Evolutionary conservation across 2,329 filamentous ascomycete genomes (phyloP), one percentile per base, ranked within the genome.

Genomic region (Xylariales sp.): DNA sequence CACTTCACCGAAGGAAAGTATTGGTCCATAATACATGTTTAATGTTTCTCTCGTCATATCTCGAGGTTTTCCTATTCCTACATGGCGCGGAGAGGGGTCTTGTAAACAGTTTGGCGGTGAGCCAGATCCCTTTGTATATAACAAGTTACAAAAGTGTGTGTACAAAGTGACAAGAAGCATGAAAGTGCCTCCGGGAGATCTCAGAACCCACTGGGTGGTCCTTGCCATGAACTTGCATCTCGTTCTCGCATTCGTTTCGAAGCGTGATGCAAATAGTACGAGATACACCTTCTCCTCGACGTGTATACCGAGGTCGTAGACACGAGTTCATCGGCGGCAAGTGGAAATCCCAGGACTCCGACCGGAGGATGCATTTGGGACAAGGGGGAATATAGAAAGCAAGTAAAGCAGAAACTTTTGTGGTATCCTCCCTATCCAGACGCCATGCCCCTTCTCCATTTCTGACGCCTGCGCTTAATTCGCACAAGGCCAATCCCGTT

Each of bases 371-470:
- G 24, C 24, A 8, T 27, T 8, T 27, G 7, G n/a, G n/a, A 27
- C n/a, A 42, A 42, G 28, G 34, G 33, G 33, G 15, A 51, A 51
- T 49, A 47, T 35, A 48, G 46, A 45, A 46, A 47, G 31, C 51
- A 46, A 47, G 14, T 22, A 46, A 46, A 47, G 46, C 36, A 52
- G 45, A 31, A 62, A 61, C 55, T 62, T 61, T 61, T 62, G 54
- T 64, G 62, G 63, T 66, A 65, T 65, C 54, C 54, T 54, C 55
- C 48, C 49, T 47, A 47, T 54, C 54, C 51, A 57, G 53, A 63
- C 60, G 61, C 53, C 55, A 43, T 53, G 46, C 33, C 32, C 47
- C 40, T 46, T 28, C 10, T 27, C 18, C 22, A 4, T 25, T 27
- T 28, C 39, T 10, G 31, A 42, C 38, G 38, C 38, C 38, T 15